Conservation (phyloP, 169 alveolate genomes). For the Sarcocystis neurona region DNA sequence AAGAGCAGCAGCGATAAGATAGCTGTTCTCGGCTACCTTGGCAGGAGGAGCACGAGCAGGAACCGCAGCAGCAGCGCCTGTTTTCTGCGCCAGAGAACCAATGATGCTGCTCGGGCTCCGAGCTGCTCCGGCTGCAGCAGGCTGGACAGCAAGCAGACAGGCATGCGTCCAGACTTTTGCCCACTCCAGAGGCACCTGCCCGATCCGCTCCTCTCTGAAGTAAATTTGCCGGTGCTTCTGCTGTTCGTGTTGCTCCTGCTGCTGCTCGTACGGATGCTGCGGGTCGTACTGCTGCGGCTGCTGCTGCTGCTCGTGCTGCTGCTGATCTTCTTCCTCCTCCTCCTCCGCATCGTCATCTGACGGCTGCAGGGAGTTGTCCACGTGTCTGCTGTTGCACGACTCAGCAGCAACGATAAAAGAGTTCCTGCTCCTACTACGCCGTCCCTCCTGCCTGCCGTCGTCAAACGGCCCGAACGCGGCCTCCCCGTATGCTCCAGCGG, state of each 20-base stretch:
- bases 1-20: not conserved
- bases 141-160: not conserved
- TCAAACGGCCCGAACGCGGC: not conserved
- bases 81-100: not conserved
- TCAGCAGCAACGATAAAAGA: too few relatives aligned
- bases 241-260: too few relatives aligned
- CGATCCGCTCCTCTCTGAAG: too few relatives aligned
- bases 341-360: too few relatives aligned
- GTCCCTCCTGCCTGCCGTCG: not conserved
- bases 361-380: too few relatives aligned
- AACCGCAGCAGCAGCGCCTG: not conserved
- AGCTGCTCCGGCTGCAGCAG: too few relatives aligned
- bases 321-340: not conserved
- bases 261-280: too few relatives aligned
- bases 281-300: too few relatives aligned
- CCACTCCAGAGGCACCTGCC: conserved; percentile 29
- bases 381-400: too few relatives aligned
- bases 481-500: not conserved
- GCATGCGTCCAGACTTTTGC: conserved; percentile 25
- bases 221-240: too few relatives aligned
- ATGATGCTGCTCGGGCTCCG: too few relatives aligned
- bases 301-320: too few relatives aligned
- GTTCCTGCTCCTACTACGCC: not conserved
- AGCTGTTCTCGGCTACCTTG: not conserved
- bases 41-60: not conserved